Evolutionary conservation across 495 filamentous ascomycete genomes (phyloP).

Genomic region (Entonaema liquescens): DNA sequence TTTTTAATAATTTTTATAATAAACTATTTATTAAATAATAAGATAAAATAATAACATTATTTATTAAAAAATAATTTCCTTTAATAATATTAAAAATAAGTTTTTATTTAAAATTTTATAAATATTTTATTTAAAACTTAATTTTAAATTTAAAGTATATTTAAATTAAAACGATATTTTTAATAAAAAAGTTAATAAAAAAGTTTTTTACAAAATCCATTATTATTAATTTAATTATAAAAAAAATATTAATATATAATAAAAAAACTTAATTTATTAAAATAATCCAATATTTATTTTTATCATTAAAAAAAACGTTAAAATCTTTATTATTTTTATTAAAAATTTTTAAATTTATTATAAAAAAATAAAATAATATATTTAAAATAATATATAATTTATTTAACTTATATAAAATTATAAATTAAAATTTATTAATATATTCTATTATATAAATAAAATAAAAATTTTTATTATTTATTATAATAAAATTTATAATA

Average conservation of each 20-base stretch:
- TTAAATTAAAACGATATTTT: constrained; percentile 9
- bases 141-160: not conserved
- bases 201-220: not conserved
- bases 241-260: no score
- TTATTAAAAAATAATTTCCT: no score
- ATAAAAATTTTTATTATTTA: no score
- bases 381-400: constrained; percentile 13
- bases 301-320: not conserved
- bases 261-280: no score
- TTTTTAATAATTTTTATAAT: constrained; percentile 4
- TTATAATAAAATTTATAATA: not conserved
- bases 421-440: constrained; percentile 14
- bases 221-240: no score
- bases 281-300: constrained; percentile 5
- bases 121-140: constrained; percentile 5
- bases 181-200: not conserved
- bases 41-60: not conserved
- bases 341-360: not conserved
- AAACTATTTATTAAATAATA: constrained; percentile 2
- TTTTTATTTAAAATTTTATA: constrained; percentile 1
- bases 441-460: constrained; percentile 2
- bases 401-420: constrained; percentile 2
- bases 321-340: not conserved
- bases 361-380: not conserved
- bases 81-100: constrained; percentile 8